phyloP scores from a whole-genome alignment of 1,284 basidiomycete species.

The Athelia psychrophila region DNA sequence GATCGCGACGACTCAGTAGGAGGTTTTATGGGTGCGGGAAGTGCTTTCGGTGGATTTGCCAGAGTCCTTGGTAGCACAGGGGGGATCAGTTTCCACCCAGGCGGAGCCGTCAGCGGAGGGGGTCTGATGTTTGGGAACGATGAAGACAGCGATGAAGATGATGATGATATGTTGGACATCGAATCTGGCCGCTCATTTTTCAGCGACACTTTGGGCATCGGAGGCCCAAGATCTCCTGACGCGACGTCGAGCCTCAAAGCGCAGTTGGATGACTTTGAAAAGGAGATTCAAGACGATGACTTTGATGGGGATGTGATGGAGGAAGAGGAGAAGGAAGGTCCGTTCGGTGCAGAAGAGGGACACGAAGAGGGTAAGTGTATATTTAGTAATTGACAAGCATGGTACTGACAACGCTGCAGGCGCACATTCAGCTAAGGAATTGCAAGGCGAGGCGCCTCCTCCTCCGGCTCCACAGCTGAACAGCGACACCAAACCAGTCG shows the following conservation, averaged over 20 bases:
- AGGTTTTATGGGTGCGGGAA: slow-evolving; percentile 22
- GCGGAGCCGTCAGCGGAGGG: slow-evolving; percentile 45
- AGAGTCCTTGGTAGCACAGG: slow-evolving; percentile 46
- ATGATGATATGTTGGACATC: slow-evolving; percentile 45
- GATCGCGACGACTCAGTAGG: slow-evolving; percentile 23
- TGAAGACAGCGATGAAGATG: slow-evolving; percentile 52
- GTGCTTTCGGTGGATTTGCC: slow-evolving; percentile 37
- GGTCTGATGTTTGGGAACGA: slow-evolving; percentile 57
- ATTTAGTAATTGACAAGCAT: too few relatives aligned
- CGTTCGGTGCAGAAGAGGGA: slow-evolving; percentile 8
- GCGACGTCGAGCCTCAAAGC: slow-evolving; percentile 55
- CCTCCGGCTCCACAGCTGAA: slow-evolving; percentile 39
- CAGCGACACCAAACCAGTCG: slow-evolving; percentile 41
- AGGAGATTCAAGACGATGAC: slow-evolving; percentile 31
- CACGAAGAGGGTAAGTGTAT: slow-evolving; percentile 5
- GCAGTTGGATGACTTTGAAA: slow-evolving; percentile 60
- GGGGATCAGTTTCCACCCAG: slow-evolving; percentile 58
- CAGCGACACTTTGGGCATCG: slow-evolving; percentile 42
- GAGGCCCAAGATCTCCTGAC: slow-evolving; percentile 38
- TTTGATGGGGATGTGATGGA: slow-evolving; percentile 24
- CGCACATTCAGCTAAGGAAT: slow-evolving; percentile 4
- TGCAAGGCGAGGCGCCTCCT: slow-evolving; percentile 45
- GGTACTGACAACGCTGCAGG: too few relatives aligned
- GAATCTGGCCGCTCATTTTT: slow-evolving; percentile 42
- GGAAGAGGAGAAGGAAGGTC: slow-evolving; percentile 17